These are phyloP conservation scores for Neurospora sp. DNA, from an alignment of 495 filamentous ascomycete genomes.

Conservation along the genomic window DNA sequence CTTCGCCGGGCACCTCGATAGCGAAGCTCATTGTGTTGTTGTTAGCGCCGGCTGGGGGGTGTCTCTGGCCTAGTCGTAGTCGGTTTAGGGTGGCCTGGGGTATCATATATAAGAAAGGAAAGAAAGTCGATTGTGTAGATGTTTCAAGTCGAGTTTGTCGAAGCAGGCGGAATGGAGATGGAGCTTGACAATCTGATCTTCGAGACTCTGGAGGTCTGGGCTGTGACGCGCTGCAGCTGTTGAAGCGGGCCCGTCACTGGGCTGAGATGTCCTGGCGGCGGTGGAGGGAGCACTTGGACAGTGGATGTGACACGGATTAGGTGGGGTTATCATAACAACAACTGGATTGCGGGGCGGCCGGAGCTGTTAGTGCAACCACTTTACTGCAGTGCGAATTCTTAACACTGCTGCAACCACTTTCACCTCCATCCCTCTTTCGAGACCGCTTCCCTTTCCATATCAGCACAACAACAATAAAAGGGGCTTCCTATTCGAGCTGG, in stretches of 20 bases:
- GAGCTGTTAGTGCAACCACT: neutral
- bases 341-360: neutral
- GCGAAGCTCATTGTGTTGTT: conserved; percentile 36
- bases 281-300: neutral
- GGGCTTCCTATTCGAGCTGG: neutral
- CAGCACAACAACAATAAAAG: neutral
- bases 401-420: neutral
- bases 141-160: neutral
- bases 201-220: neutral
- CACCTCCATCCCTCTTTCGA: neutral
- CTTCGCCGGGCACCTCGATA: conserved; percentile 45
- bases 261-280: neutral
- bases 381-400: neutral
- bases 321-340: neutral
- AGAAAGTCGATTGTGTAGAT: neutral
- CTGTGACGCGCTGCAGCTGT: neutral
- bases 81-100: neutral
- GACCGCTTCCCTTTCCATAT: neutral
- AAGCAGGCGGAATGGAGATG: neutral
- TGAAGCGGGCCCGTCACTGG: neutral
- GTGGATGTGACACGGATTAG: neutral
- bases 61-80: neutral
- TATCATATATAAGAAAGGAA: neutral
- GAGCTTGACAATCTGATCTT: neutral
- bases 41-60: neutral